These are phyloP conservation scores for Calcarisporium arbuscula DNA, from an alignment of 2,329 filamentous ascomycete species.

Conservation along the genomic window DNA sequence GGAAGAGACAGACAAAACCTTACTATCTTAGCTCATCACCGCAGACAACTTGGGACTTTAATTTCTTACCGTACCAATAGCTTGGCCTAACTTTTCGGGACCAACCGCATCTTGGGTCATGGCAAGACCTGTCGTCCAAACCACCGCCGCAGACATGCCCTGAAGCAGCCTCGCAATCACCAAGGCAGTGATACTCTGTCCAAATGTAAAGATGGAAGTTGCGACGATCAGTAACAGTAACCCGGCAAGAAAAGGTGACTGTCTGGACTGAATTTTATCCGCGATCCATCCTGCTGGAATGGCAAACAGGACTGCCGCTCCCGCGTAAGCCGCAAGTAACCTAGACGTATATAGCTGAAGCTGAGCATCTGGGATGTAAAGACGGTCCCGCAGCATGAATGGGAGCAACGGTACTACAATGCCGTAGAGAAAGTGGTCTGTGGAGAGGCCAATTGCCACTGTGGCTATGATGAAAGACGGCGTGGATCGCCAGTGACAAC, in stretches of 20 bases:
- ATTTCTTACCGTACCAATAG: not conserved
- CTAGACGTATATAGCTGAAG: not conserved
- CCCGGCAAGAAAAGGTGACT: not conserved
- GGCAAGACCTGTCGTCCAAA: conserved; percentile 1
- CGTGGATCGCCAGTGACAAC: not conserved
- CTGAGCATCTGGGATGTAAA: conserved; percentile 2
- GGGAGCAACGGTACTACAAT: conserved; percentile 9
- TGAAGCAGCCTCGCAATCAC: not conserved
- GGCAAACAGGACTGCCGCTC: conserved; percentile 1
- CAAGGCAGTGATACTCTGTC: not conserved
- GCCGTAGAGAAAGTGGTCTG: conserved; percentile 9
- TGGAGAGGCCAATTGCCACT: conserved; percentile 7
- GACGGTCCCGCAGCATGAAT: conserved; percentile 6
- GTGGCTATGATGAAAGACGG: conserved; percentile 2
- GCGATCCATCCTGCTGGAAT: not conserved
- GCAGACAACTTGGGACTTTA: not conserved
- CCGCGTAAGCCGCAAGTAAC: conserved; percentile 2
- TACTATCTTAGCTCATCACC: not conserved
- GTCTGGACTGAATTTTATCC: not conserved
- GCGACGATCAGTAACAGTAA: not conserved
- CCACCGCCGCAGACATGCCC: not conserved
- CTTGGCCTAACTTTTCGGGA: not conserved
- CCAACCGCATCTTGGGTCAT: not conserved
- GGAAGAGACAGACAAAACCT: not conserved
- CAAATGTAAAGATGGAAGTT: not conserved